These are phyloP conservation scores for Diaporthe nobilis DNA, from an alignment of 2,329 filamentous ascomycete species.

Conservation along the genomic window DNA sequence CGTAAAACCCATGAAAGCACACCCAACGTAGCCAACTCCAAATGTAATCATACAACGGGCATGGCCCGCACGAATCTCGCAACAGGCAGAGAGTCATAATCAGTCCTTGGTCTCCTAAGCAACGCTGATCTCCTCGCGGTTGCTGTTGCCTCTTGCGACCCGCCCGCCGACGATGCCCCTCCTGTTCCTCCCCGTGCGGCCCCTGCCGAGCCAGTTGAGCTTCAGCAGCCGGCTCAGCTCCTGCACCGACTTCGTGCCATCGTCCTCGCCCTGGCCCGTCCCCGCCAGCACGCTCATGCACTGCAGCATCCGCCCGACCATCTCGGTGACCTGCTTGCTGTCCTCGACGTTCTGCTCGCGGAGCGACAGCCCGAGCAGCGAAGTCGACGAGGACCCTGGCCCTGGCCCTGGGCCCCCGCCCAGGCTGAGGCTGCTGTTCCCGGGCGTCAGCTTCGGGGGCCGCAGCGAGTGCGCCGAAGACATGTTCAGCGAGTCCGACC, in stretches of 20 bases:
- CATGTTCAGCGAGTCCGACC: constrained; percentile 64
- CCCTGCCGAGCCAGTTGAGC: constrained; percentile 95
- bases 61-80: background rate
- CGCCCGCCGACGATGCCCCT: constrained; percentile 87
- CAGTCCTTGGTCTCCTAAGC: constrained; percentile 31
- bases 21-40: background rate
- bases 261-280: constrained; percentile 66
- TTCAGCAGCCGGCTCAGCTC: constrained; percentile 90
- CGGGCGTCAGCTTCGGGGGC: constrained; percentile 37
- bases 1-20: background rate
- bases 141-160: constrained; percentile 60
- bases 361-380: constrained; percentile 50
- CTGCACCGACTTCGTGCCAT: constrained; percentile 83
- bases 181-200: constrained; percentile 88
- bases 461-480: constrained; percentile 51
- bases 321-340: constrained; percentile 89
- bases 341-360: constrained; percentile 75
- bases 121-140: constrained; percentile 59
- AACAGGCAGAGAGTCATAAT: background rate
- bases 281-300: constrained; percentile 92
- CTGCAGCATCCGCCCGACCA: constrained; percentile 94
- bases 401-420: constrained; percentile 44
- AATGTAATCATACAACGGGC: constrained; percentile 14
- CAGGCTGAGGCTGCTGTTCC: constrained; percentile 41
- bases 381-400: constrained; percentile 44